Evolutionary conservation across 140 eudicot genomes (phyloP), one percentile per base, ranked within the genome.

Genomic region (Oenanthe javanica): DNA sequence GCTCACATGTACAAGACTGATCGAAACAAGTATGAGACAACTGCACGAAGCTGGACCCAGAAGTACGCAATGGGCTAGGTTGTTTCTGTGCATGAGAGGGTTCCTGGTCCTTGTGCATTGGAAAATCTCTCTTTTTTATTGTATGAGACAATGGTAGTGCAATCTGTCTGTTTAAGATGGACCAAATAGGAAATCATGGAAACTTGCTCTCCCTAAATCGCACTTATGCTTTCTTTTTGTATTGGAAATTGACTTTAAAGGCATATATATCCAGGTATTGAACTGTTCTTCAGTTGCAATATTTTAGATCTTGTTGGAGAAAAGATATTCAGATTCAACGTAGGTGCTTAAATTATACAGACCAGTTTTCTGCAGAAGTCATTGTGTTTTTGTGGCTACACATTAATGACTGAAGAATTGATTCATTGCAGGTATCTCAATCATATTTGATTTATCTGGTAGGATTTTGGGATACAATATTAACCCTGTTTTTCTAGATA

Each of bases 1-100:
- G 97, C 97, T 45, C 97, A 91, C 87, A 91, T 91, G 97, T 91
- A 91, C 88, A 91, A 91, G 87, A 88, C 91, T 1, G 97, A 91
- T 82, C 79, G 94, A 85, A 86, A 72, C 91, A 91, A 91, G 89
- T 91, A 91, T 16, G 97, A 91, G 86, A 86, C 85, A 59, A 89
- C 97, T 61, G 94, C 97, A 66, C 85, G 97, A 87, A 91, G 92
- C 97, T 91, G 97, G 96, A 91, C 96, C 59, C 96, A 91, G 80
- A 91, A 91, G 88, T 91, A 91, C 46, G 93, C 76, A 9, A 91
- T 89, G 96, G 97, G 97, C 23, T 91, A 86, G 79, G 81, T 55
- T 79, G 77, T 67, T 54, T 70, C 38, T 38, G 9, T 6, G 78
- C 36, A 75, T 80, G 55, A 49, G 81, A 63, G 63, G 75, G 81